Conservation (phyloP, 495 filamentous ascomycete genomes). For the Lasiosphaeria hispida region DNA sequence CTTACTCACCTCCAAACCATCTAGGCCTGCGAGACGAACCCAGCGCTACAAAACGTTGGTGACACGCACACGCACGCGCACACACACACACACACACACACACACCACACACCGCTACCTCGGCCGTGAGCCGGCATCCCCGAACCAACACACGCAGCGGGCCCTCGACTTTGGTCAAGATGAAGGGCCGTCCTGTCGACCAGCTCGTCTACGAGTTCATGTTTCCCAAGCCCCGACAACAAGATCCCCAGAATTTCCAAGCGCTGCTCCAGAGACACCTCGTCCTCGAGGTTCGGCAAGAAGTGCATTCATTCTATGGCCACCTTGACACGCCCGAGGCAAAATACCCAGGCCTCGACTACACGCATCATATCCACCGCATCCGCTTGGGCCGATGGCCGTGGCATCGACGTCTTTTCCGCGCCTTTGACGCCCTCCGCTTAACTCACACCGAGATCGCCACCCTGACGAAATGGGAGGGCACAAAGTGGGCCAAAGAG, state of each 20-base stretch:
- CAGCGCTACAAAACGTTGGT: no score
- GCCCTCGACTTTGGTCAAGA: conserved; percentile 30
- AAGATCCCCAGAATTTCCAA: conserved; percentile 52
- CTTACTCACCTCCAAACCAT: no score
- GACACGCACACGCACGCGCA: no score
- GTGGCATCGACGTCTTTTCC: conserved; percentile 79
- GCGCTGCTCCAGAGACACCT: conserved; percentile 59
- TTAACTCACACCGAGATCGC: conserved; percentile 77
- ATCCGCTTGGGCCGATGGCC: conserved; percentile 77
- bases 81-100: no score
- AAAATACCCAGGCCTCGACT: conserved; percentile 89
- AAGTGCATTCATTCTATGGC: conserved; percentile 83
- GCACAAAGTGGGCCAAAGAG: conserved; percentile 86
- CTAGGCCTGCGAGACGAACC: no score
- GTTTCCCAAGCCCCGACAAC: conserved; percentile 51
- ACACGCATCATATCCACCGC: conserved; percentile 75
- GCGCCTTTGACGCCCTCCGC: conserved; percentile 73
- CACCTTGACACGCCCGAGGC: conserved; percentile 80
- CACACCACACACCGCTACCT: no score
- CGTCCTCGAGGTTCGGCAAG: conserved; percentile 84
- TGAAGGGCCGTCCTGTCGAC: conserved; percentile 54
- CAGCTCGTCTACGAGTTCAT: conserved; percentile 55
- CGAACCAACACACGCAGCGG: neutral
- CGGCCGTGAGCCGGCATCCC: no score
- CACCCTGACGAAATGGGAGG: conserved; percentile 84